Conservation (phyloP, 1,284 basidiomycete genomes). For the Papiliotrema fonsecae region DNA sequence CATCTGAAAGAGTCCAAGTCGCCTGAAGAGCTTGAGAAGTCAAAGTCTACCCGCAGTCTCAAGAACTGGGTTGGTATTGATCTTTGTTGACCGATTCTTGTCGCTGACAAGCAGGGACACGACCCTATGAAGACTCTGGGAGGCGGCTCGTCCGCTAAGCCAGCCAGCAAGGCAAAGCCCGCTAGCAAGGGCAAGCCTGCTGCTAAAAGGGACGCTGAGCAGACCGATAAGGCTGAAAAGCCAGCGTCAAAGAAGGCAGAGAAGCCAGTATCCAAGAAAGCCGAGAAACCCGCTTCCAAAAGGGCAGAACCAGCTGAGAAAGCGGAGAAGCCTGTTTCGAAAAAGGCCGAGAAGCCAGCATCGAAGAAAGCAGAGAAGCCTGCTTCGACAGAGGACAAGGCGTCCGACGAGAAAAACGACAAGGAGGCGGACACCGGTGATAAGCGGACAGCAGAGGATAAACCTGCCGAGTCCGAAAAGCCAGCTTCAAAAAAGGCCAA, state of each 20-base stretch:
- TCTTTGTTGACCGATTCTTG: neutral
- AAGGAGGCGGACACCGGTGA: slow-evolving; percentile 11
- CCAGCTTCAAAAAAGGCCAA: slow-evolving; percentile 27
- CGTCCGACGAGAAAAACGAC: slow-evolving; percentile 5
- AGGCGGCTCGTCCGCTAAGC: slow-evolving; percentile 7
- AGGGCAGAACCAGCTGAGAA: slow-evolving; percentile 9
- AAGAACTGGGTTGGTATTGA: slow-evolving; percentile 40
- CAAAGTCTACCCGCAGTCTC: slow-evolving; percentile 42
- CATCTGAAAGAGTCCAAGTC: slow-evolving; percentile 41
- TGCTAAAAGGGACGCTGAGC: slow-evolving; percentile 8
- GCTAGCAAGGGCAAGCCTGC: slow-evolving; percentile 18
- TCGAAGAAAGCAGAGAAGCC: slow-evolving; percentile 19
- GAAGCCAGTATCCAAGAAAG: slow-evolving; percentile 15
- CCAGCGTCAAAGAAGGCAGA: slow-evolving; percentile 14
- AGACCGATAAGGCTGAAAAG: slow-evolving; percentile 11
- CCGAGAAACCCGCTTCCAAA: slow-evolving; percentile 21
- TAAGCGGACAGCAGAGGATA: slow-evolving; percentile 10
- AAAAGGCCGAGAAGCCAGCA: slow-evolving; percentile 15
- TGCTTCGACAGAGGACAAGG: slow-evolving; percentile 12
- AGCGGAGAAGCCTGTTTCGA: slow-evolving; percentile 11
- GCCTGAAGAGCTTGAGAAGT: slow-evolving; percentile 41
- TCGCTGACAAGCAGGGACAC: slow-evolving; percentile 26
- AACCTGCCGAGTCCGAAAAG: slow-evolving; percentile 11
- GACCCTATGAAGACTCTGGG: slow-evolving; percentile 35
- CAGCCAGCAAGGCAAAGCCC: slow-evolving; percentile 17